Evolutionary conservation across 352 stramenopile genomes (phyloP), one percentile per base, ranked within the genome.

Genomic region (Globisporangium parvum): DNA sequence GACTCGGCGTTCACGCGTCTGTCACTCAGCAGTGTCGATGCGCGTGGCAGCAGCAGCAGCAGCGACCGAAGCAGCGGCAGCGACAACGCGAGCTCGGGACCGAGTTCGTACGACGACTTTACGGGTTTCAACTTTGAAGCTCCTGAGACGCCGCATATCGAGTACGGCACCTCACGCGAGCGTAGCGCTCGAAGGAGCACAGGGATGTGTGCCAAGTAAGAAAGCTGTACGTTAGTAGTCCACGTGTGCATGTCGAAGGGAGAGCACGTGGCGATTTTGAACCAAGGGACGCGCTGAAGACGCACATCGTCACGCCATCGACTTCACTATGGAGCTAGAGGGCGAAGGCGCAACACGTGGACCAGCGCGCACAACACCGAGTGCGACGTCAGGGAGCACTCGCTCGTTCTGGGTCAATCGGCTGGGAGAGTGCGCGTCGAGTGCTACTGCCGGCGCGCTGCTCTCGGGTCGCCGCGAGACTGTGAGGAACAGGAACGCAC

Each of bases 121-220:
- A 75, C 73, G 40, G 85, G 80, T 3, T 97, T 97, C 59, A 94
- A 94, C 26, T 97, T 93, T 54, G 71, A 81, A 54, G 69, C 76
- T 9, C 71, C 74, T 2, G 57, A 69, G 14, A 63, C 68, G 14
- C 55, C 65, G 21, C 61, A 75, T n/a, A 78, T 87, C 51, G 71
- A 84, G 53, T 87, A 87, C 24, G 71, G 65, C 2, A 87, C 84
- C 64, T 63, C 65, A 0, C 67, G 77, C 37, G 77, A 83, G 48
- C 31, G 74, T 15, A 47, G 62, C 1, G 35, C 41, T 17, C 26
- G 33, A 15, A 33, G 51, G 17, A 44, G 33, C 15, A 50, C 42
- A 11, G 57, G 57, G 6, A 47, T 63, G 57, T 63, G 57, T 42
- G 57, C 57, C 6, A 55, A 55, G 37, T 8, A 2, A 2, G 6